Percentiles rank a stretch among this genome's conserved stretches.
These are phyloP conservation scores for Aspergillus terreus DNA, from an alignment of 2,329 filamentous ascomycete species.

Conservation along the genomic window DNA sequence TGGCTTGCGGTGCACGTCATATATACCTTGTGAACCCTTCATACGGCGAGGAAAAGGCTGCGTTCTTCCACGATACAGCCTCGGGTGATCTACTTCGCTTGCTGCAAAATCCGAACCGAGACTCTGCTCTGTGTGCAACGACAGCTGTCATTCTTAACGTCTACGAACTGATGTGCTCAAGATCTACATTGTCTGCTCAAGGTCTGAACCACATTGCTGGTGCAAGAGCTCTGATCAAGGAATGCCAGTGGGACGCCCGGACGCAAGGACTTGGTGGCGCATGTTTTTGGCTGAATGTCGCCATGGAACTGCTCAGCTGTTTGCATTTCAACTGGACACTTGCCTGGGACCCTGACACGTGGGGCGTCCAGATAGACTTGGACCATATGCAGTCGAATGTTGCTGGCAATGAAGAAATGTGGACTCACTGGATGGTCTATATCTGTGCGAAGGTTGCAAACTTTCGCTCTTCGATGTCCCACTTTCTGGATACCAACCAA, in stretches of 20 bases:
- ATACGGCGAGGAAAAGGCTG: constrained; percentile 71
- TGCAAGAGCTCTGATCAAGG: constrained; percentile 78
- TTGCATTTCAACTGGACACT: constrained; percentile 82
- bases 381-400: constrained; percentile 48
- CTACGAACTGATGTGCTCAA: constrained; percentile 88
- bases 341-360: constrained; percentile 85
- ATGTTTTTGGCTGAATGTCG: constrained; percentile 92
- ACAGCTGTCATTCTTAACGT: constrained; percentile 86
- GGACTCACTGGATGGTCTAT: constrained; percentile 86
- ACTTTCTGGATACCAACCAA: constrained; percentile 58
- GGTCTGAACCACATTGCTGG: constrained; percentile 89
- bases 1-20: constrained; percentile 85
- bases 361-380: constrained; percentile 81
- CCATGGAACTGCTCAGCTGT: constrained; percentile 85
- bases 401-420: constrained; percentile 69
- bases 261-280: constrained; percentile 76
- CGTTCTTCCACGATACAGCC: constrained; percentile 81
- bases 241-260: constrained; percentile 82
- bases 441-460: constrained; percentile 83
- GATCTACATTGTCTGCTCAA: constrained; percentile 54
- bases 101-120: constrained; percentile 78
- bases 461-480: constrained; percentile 69
- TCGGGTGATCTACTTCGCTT: constrained; percentile 72
- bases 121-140: constrained; percentile 79
- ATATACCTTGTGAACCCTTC: constrained; percentile 66